Conservation (phyloP, 208 protist genomes). For the Crithidia brevicula region DNA sequence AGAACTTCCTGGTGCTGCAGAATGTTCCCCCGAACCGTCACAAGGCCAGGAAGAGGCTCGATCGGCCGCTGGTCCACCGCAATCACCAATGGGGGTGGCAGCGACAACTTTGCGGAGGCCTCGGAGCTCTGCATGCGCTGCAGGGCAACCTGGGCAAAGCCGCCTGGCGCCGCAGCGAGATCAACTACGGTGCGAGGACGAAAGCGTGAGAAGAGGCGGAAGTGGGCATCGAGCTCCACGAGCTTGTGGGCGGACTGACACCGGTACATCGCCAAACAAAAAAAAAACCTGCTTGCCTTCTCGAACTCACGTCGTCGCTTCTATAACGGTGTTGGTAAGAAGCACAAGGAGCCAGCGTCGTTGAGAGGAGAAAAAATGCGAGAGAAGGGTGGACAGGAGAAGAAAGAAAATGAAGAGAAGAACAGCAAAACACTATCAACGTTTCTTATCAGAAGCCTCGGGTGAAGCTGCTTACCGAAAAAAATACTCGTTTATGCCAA, state of each 20-base stretch:
- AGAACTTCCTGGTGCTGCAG: slow-evolving; percentile 45
- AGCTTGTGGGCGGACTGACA: slow-evolving; percentile 74
- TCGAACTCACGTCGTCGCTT: too few relatives aligned
- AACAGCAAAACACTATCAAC: too few relatives aligned
- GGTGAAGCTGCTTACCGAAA: too few relatives aligned
- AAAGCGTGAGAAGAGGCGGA: slow-evolving; percentile 39
- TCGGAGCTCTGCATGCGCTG: slow-evolving; percentile 40
- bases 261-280: slow-evolving; percentile 38
- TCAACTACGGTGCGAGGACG: slow-evolving; percentile 56
- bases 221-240: slow-evolving; percentile 58
- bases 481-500: too few relatives aligned
- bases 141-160: slow-evolving; percentile 74
- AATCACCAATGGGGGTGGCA: slow-evolving; percentile 44
- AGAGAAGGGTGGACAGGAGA: too few relatives aligned
- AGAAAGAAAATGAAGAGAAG: too few relatives aligned
- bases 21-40: slow-evolving; percentile 50
- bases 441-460: too few relatives aligned
- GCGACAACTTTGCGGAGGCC: neutral
- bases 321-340: too few relatives aligned
- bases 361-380: too few relatives aligned
- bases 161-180: slow-evolving; percentile 74
- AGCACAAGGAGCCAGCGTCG: too few relatives aligned
- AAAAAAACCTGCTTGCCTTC: too few relatives aligned
- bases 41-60: slow-evolving; percentile 41
- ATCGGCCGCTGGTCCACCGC: slow-evolving; percentile 67